These are phyloP conservation scores for Vitis vinifera DNA, from an alignment of 164 flowering plant genomes.

Conservation along the genomic window DNA sequence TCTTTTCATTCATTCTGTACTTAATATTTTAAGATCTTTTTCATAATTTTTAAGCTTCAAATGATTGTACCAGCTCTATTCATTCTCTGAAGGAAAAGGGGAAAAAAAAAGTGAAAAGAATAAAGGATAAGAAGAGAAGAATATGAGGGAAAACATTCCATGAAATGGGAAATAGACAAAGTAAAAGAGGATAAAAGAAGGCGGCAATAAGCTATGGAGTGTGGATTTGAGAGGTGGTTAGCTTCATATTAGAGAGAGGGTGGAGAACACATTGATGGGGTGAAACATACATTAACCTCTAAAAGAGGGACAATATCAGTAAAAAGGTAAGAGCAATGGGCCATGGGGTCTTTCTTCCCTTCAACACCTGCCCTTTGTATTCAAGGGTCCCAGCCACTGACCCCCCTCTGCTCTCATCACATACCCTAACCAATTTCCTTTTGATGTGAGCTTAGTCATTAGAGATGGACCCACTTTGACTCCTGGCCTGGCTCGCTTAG, in stretches of 20 bases:
- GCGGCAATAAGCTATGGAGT: not conserved
- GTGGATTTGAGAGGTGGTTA: not conserved
- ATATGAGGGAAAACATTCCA: not conserved
- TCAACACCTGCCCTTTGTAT: not conserved
- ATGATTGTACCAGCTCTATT: no score
- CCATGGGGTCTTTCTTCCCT: slow-evolving; percentile 10
- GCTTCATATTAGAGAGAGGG: not conserved
- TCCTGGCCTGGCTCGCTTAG: slow-evolving; percentile 9
- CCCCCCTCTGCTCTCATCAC: not conserved
- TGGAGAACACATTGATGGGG: slow-evolving; percentile 16
- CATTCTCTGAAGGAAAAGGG: no score
- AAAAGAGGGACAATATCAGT: slow-evolving; percentile 15
- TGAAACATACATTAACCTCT: slow-evolving; percentile 5
- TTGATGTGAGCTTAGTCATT: slow-evolving; percentile 19
- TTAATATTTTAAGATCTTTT: no score
- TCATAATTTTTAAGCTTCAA: no score
- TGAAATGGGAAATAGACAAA: not conserved
- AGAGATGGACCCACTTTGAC: slow-evolving; percentile 25
- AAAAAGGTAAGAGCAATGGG: slow-evolving; percentile 5
- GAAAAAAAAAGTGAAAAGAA: no score
- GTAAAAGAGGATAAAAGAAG: not conserved
- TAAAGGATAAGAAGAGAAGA: not conserved
- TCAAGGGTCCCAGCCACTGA: not conserved
- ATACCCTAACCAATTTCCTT: not conserved
- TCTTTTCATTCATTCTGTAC: no score